A percentile compares a stretch with the other conserved stretches of the same genome.
These are phyloP conservation scores for Byssothecium circinans DNA, from an alignment of 2,329 filamentous ascomycete genomes.

Conservation along the genomic window DNA sequence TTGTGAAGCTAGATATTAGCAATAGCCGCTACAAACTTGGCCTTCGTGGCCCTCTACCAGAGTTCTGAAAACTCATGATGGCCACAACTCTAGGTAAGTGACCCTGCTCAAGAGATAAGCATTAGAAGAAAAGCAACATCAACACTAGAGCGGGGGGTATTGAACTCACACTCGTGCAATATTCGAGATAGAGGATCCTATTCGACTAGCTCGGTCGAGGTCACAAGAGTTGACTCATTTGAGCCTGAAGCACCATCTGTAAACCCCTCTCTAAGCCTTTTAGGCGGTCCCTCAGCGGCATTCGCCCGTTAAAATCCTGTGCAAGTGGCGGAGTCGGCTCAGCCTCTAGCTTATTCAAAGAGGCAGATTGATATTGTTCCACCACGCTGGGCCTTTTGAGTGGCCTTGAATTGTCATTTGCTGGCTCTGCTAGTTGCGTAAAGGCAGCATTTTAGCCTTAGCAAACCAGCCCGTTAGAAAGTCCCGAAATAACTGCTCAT, in stretches of 20 bases:
- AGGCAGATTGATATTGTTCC: neutral
- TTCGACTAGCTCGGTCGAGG: neutral
- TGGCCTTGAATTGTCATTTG: neutral
- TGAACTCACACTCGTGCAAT: neutral
- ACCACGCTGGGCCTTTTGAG: neutral
- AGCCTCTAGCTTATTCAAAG: neutral
- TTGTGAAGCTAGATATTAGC: too few species aligned
- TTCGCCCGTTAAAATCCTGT: neutral
- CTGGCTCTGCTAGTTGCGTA: neutral
- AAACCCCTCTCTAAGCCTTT: constrained; percentile 1
- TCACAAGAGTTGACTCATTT: neutral
- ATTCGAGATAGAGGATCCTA: neutral
- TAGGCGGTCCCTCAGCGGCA: neutral
- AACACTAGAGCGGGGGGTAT: neutral
- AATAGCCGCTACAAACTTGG: too few species aligned
- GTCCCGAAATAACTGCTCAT: constrained; percentile 1
- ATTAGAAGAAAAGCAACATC: neutral
- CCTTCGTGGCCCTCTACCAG: too few species aligned
- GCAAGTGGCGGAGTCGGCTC: neutral
- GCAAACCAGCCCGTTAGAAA: constrained; percentile 1
- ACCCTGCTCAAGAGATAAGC: neutral
- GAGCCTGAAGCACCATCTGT: neutral
- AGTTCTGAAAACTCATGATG: too few species aligned
- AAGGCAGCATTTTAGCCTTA: neutral
- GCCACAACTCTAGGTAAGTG: too few species aligned